Base-by-base conservation (phyloP, 75 land plant genomes). In the Picea sitchensis region DNA sequence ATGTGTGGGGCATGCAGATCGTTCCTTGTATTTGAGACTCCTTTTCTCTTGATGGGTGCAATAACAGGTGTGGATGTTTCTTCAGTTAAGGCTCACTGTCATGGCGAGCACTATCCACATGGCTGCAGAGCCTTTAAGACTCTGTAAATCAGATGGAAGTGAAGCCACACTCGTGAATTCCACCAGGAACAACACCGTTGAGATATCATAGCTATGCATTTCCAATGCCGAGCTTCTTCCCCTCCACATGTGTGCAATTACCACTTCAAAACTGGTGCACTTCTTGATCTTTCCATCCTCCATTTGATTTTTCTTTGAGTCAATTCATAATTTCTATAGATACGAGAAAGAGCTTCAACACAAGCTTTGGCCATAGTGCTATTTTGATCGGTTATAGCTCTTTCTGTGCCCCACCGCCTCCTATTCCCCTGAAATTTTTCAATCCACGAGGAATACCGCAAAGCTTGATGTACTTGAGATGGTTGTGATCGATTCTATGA, bases 161-260 rank as follows among this genome's bases (percentile, higher is more conserved):
- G n/a, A n/a, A n/a, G n/a, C n/a, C n/a, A n/a, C n/a, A n/a, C n/a
- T n/a, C n/a, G n/a, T 26, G 26, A 26, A 26, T 26, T 88, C 87
- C 3, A 88, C 86, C 2, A 84, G 84, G 56, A 83, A 88, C 14
- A 88, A 81, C 20, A 88, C 54, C 1, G 79, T 87, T 4, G 87
- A 81, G 7, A 44, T 15, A 18, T 76, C 61, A 26, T 26, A 26
- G 26, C 26, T 26, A 26, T 26, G 26, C 26, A 26, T 26, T 26
- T 26, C 26, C 26, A 26, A 2, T 82, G 76, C 80, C 14, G 78
- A 23, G 13, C 81, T 83, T 76, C 78, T 75, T 75, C 82, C 83
- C 59, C 84, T 79, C 90, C 90, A 88, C 4, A 86, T 44, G 72
- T 76, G 90, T n/a, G 90, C 87, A 0, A 86, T 76, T 13, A 86